Evolutionary conservation across 208 protist genomes (phyloP).

Genomic region (Crithidia expoeki): DNA sequence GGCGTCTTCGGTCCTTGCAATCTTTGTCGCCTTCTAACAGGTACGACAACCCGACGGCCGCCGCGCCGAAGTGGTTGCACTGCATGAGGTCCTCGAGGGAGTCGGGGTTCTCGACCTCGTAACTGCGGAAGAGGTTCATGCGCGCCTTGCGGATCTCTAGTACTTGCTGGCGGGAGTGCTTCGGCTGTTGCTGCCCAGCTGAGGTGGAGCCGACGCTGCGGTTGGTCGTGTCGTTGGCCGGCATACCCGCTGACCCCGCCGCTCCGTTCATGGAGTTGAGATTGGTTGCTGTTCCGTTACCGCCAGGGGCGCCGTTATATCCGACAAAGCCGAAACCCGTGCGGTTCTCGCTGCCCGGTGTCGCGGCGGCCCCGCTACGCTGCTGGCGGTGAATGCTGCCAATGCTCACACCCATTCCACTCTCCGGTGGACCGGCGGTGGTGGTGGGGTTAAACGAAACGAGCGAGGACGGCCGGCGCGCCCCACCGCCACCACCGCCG

Average conservation of each 20-base stretch:
- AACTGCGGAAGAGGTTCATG: constrained; percentile 75
- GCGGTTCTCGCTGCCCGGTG: constrained; percentile 15
- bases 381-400: constrained; percentile 34
- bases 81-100: constrained; percentile 46
- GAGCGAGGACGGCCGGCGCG: constrained; percentile 59
- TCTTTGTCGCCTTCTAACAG: constrained; percentile 73
- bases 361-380: constrained; percentile 8
- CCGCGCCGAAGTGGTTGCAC: constrained; percentile 81
- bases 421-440: constrained; percentile 12
- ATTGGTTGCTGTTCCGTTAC: constrained; percentile 2
- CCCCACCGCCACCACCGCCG: constrained; percentile 8
- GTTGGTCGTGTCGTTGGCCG: constrained; percentile 23
- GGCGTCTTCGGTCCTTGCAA: constrained; percentile 71
- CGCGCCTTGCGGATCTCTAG: constrained; percentile 73
- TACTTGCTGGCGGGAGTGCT: constrained; percentile 73
- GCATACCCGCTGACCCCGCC: neutral
- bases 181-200: constrained; percentile 37
- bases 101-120: constrained; percentile 64
- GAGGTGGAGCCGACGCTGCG: constrained; percentile 39
- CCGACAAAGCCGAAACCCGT: constrained; percentile 33
- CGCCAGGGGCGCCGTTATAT: constrained; percentile 20
- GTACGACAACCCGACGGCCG: constrained; percentile 76
- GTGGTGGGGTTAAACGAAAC: constrained; percentile 67
- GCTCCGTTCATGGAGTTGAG: constrained; percentile 17
- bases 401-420: constrained; percentile 27